Evolutionary conservation across 2,329 filamentous ascomycete genomes (phyloP), one percentile per base, ranked within the genome.

Genomic region (Xylaria sp.): DNA sequence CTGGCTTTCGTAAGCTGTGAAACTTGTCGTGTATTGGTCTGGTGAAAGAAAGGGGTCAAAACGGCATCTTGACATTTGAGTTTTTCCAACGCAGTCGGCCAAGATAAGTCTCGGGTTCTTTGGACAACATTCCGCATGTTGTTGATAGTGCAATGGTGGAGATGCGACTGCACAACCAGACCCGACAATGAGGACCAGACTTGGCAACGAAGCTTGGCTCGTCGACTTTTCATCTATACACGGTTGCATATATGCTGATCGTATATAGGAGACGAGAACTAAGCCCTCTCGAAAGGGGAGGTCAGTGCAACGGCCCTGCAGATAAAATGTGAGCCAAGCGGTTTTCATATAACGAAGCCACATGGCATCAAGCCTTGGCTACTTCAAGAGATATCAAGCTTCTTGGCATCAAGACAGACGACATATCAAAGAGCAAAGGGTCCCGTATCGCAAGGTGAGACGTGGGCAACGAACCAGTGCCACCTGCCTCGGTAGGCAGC

Each of bases 181-280:
- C 74, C 73, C 72, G 66, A 64, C 63, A 44, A 72, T 69, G 71
- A 71, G 73, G 73, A 73, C 60, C 71, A 72, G 68, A 74, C 73
- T 75, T 75, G 74, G 74, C 72, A 74, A 73, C 70, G 70, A 66
- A 74, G 74, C 74, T 75, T 65, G 71, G 67, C 69, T 60, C 66
- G 71, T 66, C 65, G 72, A 60, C 44, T 66, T 35, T 68, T 72
- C 66, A 70, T 72, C 60, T 72, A 70, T 69, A 35, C 50, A 48
- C 29, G 16, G 27, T 25, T 40, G 40, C 48, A 42, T 64, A 60
- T 42, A 42, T 48, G 47, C 42, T 42, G 59, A 51, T 63, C 54
- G 57, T 64, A 65, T 51, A 53, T 42, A 66, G n/a, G 32, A 58
- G 51, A 65, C 35, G n/a, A 59, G 55, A 51, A 62, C 51, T 58